phyloP scores from a whole-genome alignment of 805 yeast genomes.

The Lipomyces starkeyi region DNA sequence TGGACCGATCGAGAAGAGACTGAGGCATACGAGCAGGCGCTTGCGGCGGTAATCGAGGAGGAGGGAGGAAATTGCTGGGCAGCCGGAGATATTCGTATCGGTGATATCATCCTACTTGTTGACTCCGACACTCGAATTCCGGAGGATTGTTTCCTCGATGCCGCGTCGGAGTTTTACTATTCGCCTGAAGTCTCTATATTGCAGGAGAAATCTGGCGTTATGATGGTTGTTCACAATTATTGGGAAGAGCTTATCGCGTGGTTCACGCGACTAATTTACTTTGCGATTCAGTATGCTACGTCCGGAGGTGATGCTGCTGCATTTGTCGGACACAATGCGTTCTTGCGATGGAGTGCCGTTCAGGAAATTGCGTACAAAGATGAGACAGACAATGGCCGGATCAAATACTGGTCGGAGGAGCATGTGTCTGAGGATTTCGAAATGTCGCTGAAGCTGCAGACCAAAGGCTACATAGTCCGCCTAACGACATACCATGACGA shows the following conservation, averaged over 20 bases:
- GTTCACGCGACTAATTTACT: slow-evolving; percentile 22
- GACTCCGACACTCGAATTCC: slow-evolving; percentile 27
- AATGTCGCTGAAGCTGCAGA: slow-evolving; percentile 18
- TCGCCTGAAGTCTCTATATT: slow-evolving; percentile 23
- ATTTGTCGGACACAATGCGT: slow-evolving; percentile 27
- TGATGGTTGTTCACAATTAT: slow-evolving; percentile 25
- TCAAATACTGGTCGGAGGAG: slow-evolving; percentile 22
- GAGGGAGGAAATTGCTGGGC: slow-evolving; percentile 15
- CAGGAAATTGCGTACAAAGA: slow-evolving; percentile 21
- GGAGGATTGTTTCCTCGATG: slow-evolving; percentile 24
- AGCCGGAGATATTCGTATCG: slow-evolving; percentile 23
- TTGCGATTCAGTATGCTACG: slow-evolving; percentile 19
- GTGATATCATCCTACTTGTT: slow-evolving; percentile 18
- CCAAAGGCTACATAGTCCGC: slow-evolving; percentile 17
- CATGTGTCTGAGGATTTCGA: slow-evolving; percentile 30
- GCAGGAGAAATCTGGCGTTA: slow-evolving; percentile 21
- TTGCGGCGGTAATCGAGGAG: slow-evolving; percentile 8
- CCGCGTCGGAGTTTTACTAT: slow-evolving; percentile 20
- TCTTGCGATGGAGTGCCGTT: slow-evolving; percentile 21
- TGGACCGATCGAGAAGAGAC: slow-evolving; percentile 20
- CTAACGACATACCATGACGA: slow-evolving; percentile 13
- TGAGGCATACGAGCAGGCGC: slow-evolving; percentile 12
- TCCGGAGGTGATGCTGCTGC: slow-evolving; percentile 25
- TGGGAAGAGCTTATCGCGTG: slow-evolving; percentile 25
- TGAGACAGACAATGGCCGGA: slow-evolving; percentile 13